Conservation (phyloP, 2,329 filamentous ascomycete genomes). For the Diaporthe sp. region DNA sequence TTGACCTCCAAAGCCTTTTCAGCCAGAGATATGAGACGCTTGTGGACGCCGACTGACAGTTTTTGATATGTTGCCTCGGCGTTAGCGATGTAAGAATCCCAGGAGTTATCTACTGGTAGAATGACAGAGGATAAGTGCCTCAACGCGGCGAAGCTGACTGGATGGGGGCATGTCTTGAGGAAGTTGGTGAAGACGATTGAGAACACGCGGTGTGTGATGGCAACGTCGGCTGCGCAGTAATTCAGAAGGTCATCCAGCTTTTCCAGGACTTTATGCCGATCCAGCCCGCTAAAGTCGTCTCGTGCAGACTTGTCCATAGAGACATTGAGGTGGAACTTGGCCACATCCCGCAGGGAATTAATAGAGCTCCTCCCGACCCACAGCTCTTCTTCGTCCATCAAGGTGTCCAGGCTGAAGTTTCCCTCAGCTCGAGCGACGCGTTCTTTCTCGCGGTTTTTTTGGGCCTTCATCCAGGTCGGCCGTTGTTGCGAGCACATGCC, state of each 20-base stretch:
- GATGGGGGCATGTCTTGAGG: conserved; percentile 90
- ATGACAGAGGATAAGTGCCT: conserved; percentile 95
- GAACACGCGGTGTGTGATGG: conserved; percentile 94
- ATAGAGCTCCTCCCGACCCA: conserved; percentile 96
- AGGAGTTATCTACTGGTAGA: conserved; percentile 87
- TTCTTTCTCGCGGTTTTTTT: conserved; percentile 89
- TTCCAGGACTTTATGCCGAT: conserved; percentile 76
- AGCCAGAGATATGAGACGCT: conserved; percentile 79
- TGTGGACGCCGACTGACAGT: conserved; percentile 82
- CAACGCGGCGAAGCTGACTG: conserved; percentile 95
- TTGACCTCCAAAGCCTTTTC: conserved; percentile 84
- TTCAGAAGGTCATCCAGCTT: conserved; percentile 87
- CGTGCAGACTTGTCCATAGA: conserved; percentile 91
- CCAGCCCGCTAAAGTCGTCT: conserved; percentile 87
- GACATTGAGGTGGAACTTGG: conserved; percentile 94
- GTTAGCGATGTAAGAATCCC: conserved; percentile 86
- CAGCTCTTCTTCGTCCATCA: conserved; percentile 92
- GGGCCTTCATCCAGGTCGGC: conserved; percentile 97
- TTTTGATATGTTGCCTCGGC: conserved; percentile 87
- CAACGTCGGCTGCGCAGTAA: conserved; percentile 96
- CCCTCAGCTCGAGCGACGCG: conserved; percentile 80
- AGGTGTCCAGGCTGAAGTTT: conserved; percentile 76
- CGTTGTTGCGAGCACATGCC: conserved; percentile 98
- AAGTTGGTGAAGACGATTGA: conserved; percentile 94
- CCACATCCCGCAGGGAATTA: conserved; percentile 95